Evolutionary conservation across 306 rosid species (phyloP), one percentile per base, ranked within the genome.

Genomic region (Psophocarpus tetragonolobus): DNA sequence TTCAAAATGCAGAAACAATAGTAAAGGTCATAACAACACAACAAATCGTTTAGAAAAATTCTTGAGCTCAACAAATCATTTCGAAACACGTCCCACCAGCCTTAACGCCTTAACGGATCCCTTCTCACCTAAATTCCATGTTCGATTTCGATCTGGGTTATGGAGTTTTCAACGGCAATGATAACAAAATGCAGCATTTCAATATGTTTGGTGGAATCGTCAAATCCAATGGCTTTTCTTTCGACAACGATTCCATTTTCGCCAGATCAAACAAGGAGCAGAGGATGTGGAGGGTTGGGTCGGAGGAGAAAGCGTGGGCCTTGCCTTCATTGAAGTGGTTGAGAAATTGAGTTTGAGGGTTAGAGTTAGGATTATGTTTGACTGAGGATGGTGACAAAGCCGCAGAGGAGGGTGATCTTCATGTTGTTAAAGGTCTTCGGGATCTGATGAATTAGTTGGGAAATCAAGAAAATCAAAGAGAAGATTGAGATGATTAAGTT

Each of bases 221-320:
- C 10, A 81, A 74, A 70, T 81, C 82, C 71, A 66, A 62, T 4
- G 82, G 61, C 6, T 79, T 18, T 62, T 80, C 83, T 7, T 86
- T 92, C 42, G 84, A 79, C 76, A 80, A 79, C 58, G 97, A 90
- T 83, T 83, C n/a, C n/a, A n/a, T n/a, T n/a, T n/a, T n/a, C n/a
- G n/a, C n/a, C n/a, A n/a, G n/a, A n/a, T n/a, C n/a, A n/a, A n/a
- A n/a, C n/a, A n/a, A n/a, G n/a, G n/a, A n/a, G n/a, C n/a, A n/a
- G n/a, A n/a, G n/a, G n/a, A n/a, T n/a, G n/a, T n/a, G n/a, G n/a
- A n/a, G n/a, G n/a, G n/a, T n/a, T n/a, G n/a, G n/a, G n/a, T n/a
- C n/a, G n/a, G n/a, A n/a, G n/a, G n/a, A n/a, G n/a, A n/a, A n/a
- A n/a, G n/a, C n/a, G n/a, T n/a, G n/a, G n/a, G n/a, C n/a, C n/a